Base-by-base conservation (phyloP, 139 green algal genomes). In the Picochlorum sp. region DNA sequence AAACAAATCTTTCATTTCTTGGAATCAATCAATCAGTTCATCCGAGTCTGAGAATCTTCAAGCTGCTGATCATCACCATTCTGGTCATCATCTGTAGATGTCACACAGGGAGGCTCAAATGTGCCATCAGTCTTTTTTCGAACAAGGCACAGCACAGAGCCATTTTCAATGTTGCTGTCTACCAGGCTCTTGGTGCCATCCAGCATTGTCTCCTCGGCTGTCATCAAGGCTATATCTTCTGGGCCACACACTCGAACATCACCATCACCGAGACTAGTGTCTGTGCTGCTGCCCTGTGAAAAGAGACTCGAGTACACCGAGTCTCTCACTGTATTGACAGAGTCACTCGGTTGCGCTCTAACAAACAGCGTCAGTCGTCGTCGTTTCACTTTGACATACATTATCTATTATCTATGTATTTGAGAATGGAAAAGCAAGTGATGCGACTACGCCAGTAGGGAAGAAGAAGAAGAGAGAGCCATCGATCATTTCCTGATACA, bases 291-390 rank as follows among this genome's bases (percentile, higher is more conserved):
- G 9, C 34, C 34, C 72, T 91, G 80, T 31, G 80, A 76, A 60
- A 85, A 84, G 20, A 83, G 81, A 0, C 79, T 58, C 83, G 94
- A 74, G 9, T 91, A 76, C 1, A 88, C 41, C 2, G 90, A 72
- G 30, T 91, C 87, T 67, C 95, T 95, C 0, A 97, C 26, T 20
- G 20, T 21, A 2, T 26, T 37, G 6, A 75, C 11, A 3, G 89
- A 95, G 57, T 96, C 86, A 9, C 81, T 88, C 3, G 85, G 81
- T 30, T 96, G 84, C 0, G 90, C 85, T 13, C 91, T 76, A 16
- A 97, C 51, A 49, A 96, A 97, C 20, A 89, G 77, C 0, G 88
- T 95, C 0, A 62, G 71, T 58, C 92, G 95, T 92, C 60, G 49
- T 10, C 77, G 63, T 60, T 84, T 84, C 6, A 83, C 62, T 11